These are phyloP conservation scores for Angophora floribunda DNA, from an alignment of 345 rosid genomes.

Conservation along the genomic window DNA sequence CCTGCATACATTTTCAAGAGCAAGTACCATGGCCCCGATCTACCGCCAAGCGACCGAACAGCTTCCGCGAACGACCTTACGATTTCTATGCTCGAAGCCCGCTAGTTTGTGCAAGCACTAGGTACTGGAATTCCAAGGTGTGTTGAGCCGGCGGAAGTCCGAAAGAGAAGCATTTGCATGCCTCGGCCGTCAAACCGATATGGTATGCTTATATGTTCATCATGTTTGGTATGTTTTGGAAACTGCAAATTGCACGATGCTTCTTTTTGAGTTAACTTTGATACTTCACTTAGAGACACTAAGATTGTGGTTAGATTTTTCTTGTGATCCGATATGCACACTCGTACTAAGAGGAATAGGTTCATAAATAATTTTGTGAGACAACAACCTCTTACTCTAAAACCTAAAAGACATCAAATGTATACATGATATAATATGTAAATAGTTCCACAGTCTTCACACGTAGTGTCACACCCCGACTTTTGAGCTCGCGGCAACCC, in stretches of 20 bases:
- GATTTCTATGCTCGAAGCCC: conserved; percentile 1
- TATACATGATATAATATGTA: rapidly evolving
- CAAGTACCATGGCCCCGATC: not conserved
- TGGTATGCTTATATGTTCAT: not conserved
- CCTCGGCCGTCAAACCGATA: not conserved
- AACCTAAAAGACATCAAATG: too few relatives aligned
- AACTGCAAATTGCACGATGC: not conserved
- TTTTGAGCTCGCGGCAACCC: too few relatives aligned
- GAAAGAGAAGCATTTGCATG: not conserved
- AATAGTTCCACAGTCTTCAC: too few relatives aligned
- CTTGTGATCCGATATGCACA: not conserved
- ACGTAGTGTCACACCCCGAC: too few relatives aligned
- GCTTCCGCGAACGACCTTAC: conserved; percentile 22
- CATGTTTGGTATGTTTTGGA: not conserved
- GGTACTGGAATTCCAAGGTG: not conserved
- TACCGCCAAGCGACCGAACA: not conserved
- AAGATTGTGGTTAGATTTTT: not conserved
- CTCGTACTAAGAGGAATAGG: not conserved
- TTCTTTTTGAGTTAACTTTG: not conserved
- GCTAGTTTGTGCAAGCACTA: not conserved
- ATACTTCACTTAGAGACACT: not conserved
- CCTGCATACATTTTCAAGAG: conserved; percentile 30
- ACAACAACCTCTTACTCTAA: not conserved
- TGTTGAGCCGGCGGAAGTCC: too few relatives aligned
- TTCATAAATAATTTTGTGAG: not conserved